Percentiles rank a stretch among this genome's conserved stretches.
phyloP scores from a whole-genome alignment of 306 rosid genomes.

The Astragalus glycyphyllos region DNA sequence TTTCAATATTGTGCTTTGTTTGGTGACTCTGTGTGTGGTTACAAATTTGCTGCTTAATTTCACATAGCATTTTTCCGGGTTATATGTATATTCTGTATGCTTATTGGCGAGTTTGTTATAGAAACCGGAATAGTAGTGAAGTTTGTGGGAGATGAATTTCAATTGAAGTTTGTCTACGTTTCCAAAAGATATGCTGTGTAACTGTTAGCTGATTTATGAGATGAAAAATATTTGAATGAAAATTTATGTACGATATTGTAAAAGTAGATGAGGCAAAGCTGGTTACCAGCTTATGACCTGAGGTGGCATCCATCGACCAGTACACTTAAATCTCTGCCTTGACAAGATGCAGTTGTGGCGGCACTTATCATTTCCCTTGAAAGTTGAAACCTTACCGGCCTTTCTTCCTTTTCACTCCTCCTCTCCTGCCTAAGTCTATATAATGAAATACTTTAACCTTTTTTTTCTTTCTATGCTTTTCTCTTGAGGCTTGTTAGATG shows the following conservation, averaged over 20 bases:
- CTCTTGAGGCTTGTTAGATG: constrained; percentile 24
- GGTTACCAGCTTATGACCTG: not conserved
- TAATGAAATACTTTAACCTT: not conserved
- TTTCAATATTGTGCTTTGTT: not conserved
- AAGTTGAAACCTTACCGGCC: constrained; percentile 31
- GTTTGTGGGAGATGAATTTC: constrained; percentile 32
- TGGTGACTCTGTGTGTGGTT: constrained; percentile 20
- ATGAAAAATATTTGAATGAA: constrained; percentile 15
- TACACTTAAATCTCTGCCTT: constrained; percentile 9
- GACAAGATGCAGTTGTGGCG: constrained; percentile 12
- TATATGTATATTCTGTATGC: not conserved
- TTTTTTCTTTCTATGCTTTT: not conserved
- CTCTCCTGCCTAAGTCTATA: constrained; percentile 23
- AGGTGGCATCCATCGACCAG: constrained; percentile 9
- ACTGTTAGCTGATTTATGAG: not conserved
- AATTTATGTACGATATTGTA: not conserved
- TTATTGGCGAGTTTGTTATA: constrained; percentile 4
- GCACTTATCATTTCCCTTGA: constrained; percentile 30
- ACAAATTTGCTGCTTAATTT: constrained; percentile 1
- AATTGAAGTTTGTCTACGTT: constrained; percentile 1
- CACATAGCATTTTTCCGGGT: not conserved
- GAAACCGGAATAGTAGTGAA: not conserved
- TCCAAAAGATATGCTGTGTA: not conserved
- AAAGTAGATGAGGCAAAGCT: constrained; percentile 11
- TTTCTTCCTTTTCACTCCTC: constrained; percentile 15